Conservation (phyloP, 2,329 filamentous ascomycete genomes). For the Cyclaneusma minus region DNA sequence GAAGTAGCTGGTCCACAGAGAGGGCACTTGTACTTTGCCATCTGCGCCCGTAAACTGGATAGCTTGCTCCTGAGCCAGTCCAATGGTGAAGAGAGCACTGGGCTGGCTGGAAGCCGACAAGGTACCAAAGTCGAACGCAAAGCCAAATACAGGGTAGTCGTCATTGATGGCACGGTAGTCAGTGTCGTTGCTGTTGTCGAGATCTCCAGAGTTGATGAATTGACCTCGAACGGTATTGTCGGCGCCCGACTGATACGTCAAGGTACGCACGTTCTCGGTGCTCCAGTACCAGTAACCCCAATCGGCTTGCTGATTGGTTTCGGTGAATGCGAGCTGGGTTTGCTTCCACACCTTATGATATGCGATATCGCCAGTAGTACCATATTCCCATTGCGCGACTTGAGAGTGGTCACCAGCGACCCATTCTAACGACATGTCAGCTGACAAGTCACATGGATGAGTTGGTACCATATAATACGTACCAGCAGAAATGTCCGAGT, state of each 20-base stretch:
- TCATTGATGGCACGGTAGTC: slow-evolving; percentile 52
- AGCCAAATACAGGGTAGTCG: slow-evolving; percentile 69
- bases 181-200: slow-evolving; percentile 49
- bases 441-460: slow-evolving; percentile 4
- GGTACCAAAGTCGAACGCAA: slow-evolving; percentile 42
- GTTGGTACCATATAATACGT: slow-evolving; percentile 14
- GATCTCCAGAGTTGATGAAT: slow-evolving; percentile 46
- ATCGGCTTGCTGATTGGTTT: slow-evolving; percentile 54
- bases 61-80: slow-evolving; percentile 61
- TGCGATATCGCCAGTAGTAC: slow-evolving; percentile 29
- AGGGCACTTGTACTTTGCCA: slow-evolving; percentile 49
- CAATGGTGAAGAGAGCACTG: slow-evolving; percentile 52
- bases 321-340: slow-evolving; percentile 49
- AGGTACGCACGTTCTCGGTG: slow-evolving; percentile 36
- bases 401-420: slow-evolving; percentile 43
- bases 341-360: slow-evolving; percentile 50
- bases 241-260: slow-evolving; percentile 55
- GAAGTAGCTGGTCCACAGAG: slow-evolving; percentile 67
- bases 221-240: slow-evolving; percentile 48
- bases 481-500: slow-evolving; percentile 59
- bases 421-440: slow-evolving; percentile 39
- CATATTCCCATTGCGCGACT: slow-evolving; percentile 47
- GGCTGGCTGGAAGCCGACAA: slow-evolving; percentile 28
- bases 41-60: slow-evolving; percentile 59
- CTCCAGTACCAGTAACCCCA: slow-evolving; percentile 74